phyloP scores from a whole-genome alignment of 2,329 filamentous ascomycete species.

The Bipolaris gigantea region DNA sequence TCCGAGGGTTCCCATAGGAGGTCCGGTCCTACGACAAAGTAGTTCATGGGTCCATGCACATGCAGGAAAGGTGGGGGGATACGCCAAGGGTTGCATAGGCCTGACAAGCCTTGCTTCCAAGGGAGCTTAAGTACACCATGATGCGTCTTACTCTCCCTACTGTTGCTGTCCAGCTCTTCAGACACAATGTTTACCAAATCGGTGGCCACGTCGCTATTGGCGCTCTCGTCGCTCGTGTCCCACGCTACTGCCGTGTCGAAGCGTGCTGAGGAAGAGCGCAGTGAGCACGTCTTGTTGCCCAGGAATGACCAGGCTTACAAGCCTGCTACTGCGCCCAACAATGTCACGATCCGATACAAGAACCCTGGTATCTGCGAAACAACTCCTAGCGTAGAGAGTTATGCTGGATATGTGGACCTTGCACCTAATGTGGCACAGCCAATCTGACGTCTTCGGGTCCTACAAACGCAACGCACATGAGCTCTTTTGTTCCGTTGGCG shows the following conservation, averaged over 20 bases:
- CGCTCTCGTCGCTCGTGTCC: constrained; percentile 16
- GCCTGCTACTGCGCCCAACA: constrained; percentile 50
- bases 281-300: constrained; percentile 33
- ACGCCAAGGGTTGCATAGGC: no score
- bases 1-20: neutral
- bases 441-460: constrained; percentile 38
- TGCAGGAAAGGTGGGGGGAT: no score
- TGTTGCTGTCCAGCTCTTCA: neutral
- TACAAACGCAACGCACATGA: constrained; percentile 46
- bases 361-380: constrained; percentile 58
- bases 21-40: neutral
- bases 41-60: no score
- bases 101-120: constrained; percentile 10
- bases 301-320: constrained; percentile 49
- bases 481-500: constrained; percentile 42
- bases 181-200: constrained; percentile 18
- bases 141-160: neutral
- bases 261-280: constrained; percentile 26
- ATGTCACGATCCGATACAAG: constrained; percentile 55
- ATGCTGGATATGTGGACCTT: constrained; percentile 50
- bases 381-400: constrained; percentile 54
- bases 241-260: constrained; percentile 22
- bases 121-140: constrained; percentile 20
- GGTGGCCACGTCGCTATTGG: constrained; percentile 13
- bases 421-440: constrained; percentile 40